Base-by-base conservation (phyloP, 768 basidiomycete genomes). In the Russula sp. region DNA sequence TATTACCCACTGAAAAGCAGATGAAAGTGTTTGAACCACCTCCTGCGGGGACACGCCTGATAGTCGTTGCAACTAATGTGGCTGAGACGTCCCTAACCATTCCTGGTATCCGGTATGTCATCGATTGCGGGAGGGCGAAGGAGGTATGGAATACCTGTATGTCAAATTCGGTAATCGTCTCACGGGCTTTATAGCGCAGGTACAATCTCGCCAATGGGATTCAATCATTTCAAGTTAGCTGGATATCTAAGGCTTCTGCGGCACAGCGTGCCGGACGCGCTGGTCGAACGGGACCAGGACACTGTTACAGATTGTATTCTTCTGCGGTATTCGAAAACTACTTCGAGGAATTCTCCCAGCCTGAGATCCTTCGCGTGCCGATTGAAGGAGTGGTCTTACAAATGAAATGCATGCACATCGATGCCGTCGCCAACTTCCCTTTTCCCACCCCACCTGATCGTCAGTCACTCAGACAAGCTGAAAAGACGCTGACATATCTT, bases 391-490 rank as follows among this genome's bases (percentile, higher is more conserved):
- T 98, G 26, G 91, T 98, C 10, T 79, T 98, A 36, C 95, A 98
- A 75, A 98, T 99, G 96, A 99, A 99, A 79, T 88, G 86, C 74
- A 98, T 99, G 94, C 92, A 96, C 72, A 96, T 99, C 63, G 94
- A 98, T 71, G 82, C 92, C 1, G 93, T 98, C 44, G 81, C 92
- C 69, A 98, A 98, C 77, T 99, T 99, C 75, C 97, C 97, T 18
- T 98, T 98, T 76, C 97, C 97, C 1, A 98, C 97, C 0, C 89
- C 96, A 16, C 97, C 97, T 0, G 92, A 97, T 74, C 84, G 88
- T 42, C 71, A 75, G 11, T 82, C 84, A 5, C 79, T 99, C 50
- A 81, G 79, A 62, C 89, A 88, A 71, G 94, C 97, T 2, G 95
- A 99, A 76, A 85, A 80, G 52, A 80, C 87, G 4, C 79, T 99